Conservation (phyloP, 805 yeast genomes). For the Kregervanrija pseudodelftensis region DNA sequence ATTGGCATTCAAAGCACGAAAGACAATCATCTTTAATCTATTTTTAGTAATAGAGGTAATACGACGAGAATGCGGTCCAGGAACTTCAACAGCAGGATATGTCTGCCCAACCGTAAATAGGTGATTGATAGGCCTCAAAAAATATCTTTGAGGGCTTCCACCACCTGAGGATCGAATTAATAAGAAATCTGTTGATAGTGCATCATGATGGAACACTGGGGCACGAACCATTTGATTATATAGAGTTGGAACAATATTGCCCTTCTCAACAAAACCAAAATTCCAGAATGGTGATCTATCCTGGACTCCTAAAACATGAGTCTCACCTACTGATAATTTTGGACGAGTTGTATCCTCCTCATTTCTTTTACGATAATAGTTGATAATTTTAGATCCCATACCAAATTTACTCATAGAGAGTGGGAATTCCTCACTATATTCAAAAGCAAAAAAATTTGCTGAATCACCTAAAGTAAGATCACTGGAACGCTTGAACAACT, state of each 20-base stretch:
- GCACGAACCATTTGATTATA: constrained; percentile 91
- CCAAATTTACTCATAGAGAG: constrained; percentile 80
- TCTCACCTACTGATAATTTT: constrained; percentile 84
- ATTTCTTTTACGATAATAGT: constrained; percentile 79
- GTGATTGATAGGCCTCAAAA: constrained; percentile 59
- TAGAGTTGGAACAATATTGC: constrained; percentile 86
- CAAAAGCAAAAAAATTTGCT: constrained; percentile 69
- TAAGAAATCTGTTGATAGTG: constrained; percentile 71
- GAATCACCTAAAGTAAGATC: constrained; percentile 84
- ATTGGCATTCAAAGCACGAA: constrained; percentile 70
- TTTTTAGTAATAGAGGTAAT: constrained; percentile 91
- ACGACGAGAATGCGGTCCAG: constrained; percentile 95
- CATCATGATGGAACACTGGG: constrained; percentile 85
- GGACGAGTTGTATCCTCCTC: constrained; percentile 84
- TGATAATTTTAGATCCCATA: constrained; percentile 90
- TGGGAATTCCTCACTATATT: constrained; percentile 88
- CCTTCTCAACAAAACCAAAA: constrained; percentile 93
- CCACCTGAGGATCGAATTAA: constrained; percentile 75
- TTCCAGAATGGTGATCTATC: constrained; percentile 98
- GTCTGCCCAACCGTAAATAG: constrained; percentile 87
- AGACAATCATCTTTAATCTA: constrained; percentile 89
- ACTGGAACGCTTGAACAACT: constrained; percentile 59
- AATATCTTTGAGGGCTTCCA: constrained; percentile 61
- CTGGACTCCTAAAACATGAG: constrained; percentile 91
- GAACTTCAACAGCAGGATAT: constrained; percentile 89